Evolutionary conservation across 2,329 filamentous ascomycete species (phyloP).

Genomic region (Fusarium clavum): DNA sequence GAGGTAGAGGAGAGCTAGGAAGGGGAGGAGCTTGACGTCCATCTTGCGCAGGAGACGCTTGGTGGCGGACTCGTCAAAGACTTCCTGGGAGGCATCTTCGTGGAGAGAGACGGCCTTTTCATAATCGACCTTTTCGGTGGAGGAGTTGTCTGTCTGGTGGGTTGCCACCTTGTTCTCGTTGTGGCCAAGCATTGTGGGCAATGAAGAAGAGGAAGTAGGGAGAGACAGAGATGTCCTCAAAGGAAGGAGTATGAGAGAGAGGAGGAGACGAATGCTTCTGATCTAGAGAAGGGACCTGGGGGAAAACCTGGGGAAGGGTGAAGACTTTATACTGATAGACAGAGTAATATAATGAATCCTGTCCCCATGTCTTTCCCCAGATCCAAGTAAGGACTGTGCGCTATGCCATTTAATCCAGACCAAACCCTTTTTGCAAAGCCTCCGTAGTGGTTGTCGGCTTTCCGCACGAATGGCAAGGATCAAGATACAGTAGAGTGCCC

Average conservation of each 20-base stretch:
- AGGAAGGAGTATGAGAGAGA: slow-evolving; percentile 22
- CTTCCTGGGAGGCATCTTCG: slow-evolving; percentile 39
- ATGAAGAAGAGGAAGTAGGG: neutral
- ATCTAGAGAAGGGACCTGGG: slow-evolving; percentile 31
- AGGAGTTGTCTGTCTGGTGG: slow-evolving; percentile 40
- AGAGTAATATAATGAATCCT: neutral
- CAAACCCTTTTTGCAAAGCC: slow-evolving; percentile 30
- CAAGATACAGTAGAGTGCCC: slow-evolving; percentile 23
- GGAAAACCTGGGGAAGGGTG: slow-evolving; percentile 40
- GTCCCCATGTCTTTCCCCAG: slow-evolving; percentile 21
- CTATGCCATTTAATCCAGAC: slow-evolving; percentile 4
- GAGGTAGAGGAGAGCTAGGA: slow-evolving; percentile 69
- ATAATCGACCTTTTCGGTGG: slow-evolving; percentile 46
- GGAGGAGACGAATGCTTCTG: slow-evolving; percentile 40
- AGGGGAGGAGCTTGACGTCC: slow-evolving; percentile 67
- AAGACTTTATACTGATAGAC: slow-evolving; percentile 34
- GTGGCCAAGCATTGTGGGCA: slow-evolving; percentile 36
- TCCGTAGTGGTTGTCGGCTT: slow-evolving; percentile 29
- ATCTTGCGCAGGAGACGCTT: slow-evolving; percentile 65
- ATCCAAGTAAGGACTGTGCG: neutral
- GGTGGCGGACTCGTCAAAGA: slow-evolving; percentile 54
- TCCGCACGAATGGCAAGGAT: slow-evolving; percentile 38
- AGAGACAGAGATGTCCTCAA: slow-evolving; percentile 24
- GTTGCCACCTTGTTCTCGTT: slow-evolving; percentile 26
- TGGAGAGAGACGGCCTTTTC: slow-evolving; percentile 45